These are phyloP conservation scores for Corymbia citriodora DNA, from an alignment of 441 rosid genomes.

Conservation along the genomic window DNA sequence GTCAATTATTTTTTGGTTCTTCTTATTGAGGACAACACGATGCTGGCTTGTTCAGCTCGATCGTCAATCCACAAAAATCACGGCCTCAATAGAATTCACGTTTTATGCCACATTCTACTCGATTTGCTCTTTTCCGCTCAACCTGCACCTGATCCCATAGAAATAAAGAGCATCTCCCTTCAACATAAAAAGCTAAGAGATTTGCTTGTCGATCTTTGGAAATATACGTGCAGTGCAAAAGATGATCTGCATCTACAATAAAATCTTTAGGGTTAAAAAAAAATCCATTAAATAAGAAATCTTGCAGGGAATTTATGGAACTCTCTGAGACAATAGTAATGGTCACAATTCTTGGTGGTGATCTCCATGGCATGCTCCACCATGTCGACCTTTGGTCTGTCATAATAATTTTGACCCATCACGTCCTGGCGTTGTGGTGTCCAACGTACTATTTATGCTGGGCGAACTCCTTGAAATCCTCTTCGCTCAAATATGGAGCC, in stretches of 20 bases:
- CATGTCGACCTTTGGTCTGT: neutral
- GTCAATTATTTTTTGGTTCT: neutral
- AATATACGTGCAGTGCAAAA: no score
- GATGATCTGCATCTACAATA: no score
- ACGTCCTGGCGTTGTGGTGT: neutral
- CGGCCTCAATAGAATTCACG: neutral
- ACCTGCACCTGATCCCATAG: neutral
- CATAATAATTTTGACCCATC: neutral
- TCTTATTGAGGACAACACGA: neutral
- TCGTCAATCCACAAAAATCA: neutral
- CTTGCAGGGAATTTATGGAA: neutral
- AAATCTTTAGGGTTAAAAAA: neutral
- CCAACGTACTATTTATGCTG: neutral
- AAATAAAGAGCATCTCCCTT: neutral
- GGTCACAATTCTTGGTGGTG: neutral
- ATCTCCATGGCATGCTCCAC: neutral
- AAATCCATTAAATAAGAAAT: neutral
- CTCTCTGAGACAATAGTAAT: neutral
- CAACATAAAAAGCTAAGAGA: accelerated
- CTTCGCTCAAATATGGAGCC: neutral
- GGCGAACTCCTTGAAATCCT: neutral
- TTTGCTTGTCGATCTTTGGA: no score
- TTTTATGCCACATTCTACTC: neutral
- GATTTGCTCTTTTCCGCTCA: neutral
- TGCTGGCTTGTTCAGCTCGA: neutral